phyloP scores from a whole-genome alignment of 768 basidiomycete species.

The Kwoniella shandongensis region DNA sequence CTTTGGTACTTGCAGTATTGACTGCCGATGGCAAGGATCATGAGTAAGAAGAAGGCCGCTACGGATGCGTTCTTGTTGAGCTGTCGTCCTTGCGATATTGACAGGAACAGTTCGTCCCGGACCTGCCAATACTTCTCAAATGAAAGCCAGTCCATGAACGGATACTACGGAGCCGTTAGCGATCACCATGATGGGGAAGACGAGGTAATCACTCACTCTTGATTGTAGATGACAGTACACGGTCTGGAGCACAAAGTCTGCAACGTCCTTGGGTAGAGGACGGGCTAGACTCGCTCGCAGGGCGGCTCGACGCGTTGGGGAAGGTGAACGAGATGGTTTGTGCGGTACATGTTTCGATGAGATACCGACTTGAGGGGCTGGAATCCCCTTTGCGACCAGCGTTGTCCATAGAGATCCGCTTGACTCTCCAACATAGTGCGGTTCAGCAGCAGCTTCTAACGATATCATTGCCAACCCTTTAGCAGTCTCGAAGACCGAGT shows the following conservation, averaged over 20 bases:
- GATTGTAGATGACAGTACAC: conserved; percentile 14
- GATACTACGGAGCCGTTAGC: conserved; percentile 15
- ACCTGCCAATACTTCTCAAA: conserved; percentile 25
- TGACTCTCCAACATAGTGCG: conserved; percentile 32
- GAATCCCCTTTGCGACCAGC: conserved; percentile 10
- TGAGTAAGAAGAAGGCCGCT: conserved; percentile 27
- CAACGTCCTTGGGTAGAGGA: background rate
- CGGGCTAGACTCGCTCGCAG: background rate
- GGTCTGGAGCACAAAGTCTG: background rate
- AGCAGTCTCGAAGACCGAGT: conserved; percentile 19
- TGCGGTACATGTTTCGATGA: too few relatives aligned
- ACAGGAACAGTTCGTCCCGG: conserved; percentile 11
- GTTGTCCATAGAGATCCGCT: conserved; percentile 24
- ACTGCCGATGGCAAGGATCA: conserved; percentile 22
- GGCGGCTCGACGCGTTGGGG: background rate
- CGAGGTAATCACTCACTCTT: conserved; percentile 9
- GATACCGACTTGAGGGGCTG: background rate
- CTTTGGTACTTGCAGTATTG: conserved; percentile 12
- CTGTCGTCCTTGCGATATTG: conserved; percentile 3
- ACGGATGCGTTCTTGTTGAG: conserved; percentile 11
- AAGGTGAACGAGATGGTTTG: conserved; percentile 1
- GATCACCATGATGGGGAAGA: background rate
- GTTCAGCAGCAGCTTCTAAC: conserved; percentile 29
- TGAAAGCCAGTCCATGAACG: conserved; percentile 29
- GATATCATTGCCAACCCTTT: conserved; percentile 33